Base-by-base conservation (phyloP, 805 yeast species). In the Isabelozyma heimii region DNA sequence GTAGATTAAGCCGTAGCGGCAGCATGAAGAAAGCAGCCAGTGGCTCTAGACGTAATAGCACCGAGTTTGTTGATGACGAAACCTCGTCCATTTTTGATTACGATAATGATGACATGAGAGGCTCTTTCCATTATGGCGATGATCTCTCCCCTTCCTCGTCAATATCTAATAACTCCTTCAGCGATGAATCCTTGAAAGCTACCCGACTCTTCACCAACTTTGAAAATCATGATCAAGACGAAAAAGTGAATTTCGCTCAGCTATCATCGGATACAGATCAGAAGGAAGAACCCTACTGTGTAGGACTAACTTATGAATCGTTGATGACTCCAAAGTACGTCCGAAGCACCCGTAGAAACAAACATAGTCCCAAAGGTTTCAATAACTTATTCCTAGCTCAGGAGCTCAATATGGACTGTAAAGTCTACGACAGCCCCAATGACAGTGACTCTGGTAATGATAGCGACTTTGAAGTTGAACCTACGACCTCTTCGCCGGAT, bases 321-420 rank as follows among this genome's bases (percentile, higher is more conserved):
- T 61, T 82, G 26, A 65, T 69, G 30, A 68, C 77, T 35, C 87
- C 89, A n/a, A 79, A 75, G 48, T 80, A 84, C 61, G 70, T 83
- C 40, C 80, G 76, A 56, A 66, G 77, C 8, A 72, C 72, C 52
- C 75, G 75, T 49, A 77, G 72, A 50, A 73, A 79, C 45, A 74
- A 72, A 47, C 68, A 70, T 35, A 66, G 82, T 24, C 79, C 79
- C 3, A 68, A 69, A 38, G 70, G 75, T 5, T 70, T 81, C 48
- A 72, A 76, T 48, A 73, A 83, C 52, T 60, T 85, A 48, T 84
- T 85, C 47, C 61, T 85, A 38, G 87, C 89, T 0, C 92, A 86
- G 59, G 90, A 85, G 59, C 63, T 84, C 48, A 69, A 69, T 45
- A 39, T 17, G 17, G 38, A 28, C 38, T 37, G 12, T 14, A 45